These are phyloP conservation scores for Crepidotus variabilis DNA, from an alignment of 768 basidiomycete species.

Conservation along the genomic window DNA sequence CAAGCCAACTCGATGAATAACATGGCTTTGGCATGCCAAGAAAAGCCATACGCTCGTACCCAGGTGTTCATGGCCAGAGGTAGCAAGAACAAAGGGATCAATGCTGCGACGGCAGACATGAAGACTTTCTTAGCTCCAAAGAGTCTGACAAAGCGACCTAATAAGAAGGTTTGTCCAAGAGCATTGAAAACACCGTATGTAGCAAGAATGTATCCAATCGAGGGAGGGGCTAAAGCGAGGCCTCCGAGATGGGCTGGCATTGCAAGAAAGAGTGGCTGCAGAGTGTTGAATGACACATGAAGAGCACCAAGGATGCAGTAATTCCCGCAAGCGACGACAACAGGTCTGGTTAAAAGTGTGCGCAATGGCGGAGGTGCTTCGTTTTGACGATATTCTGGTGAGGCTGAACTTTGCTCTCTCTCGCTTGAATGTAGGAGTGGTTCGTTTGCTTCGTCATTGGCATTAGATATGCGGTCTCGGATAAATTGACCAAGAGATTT, in stretches of 20 bases:
- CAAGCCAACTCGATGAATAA: conserved; percentile 24
- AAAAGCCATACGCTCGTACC: conserved; percentile 23
- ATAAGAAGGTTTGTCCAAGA: conserved; percentile 49
- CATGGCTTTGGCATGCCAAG: conserved; percentile 7
- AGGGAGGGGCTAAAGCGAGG: conserved; percentile 47
- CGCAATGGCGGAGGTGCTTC: conserved; percentile 39
- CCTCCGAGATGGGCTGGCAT: conserved; percentile 56
- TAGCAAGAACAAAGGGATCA: conserved; percentile 40
- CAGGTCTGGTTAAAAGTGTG: conserved; percentile 39
- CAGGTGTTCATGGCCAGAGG: conserved; percentile 49
- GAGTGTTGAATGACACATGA: conserved; percentile 25
- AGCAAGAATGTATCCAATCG: conserved; percentile 53
- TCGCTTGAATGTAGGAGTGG: background rate
- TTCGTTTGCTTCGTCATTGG: background rate
- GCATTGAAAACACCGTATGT: conserved; percentile 50
- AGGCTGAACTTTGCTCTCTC: background rate
- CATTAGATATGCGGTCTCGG: too few species aligned
- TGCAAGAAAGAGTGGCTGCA: conserved; percentile 53
- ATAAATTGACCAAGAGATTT: background rate
- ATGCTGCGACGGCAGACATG: conserved; percentile 34
- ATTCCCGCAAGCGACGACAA: conserved; percentile 52
- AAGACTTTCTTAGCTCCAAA: conserved; percentile 56
- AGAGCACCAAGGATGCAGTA: conserved; percentile 49
- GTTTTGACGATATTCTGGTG: background rate
- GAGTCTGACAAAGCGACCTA: conserved; percentile 45